Conservation (phyloP, 2,329 filamentous ascomycete species). For the Pseudogymnoascus pannorum region DNA sequence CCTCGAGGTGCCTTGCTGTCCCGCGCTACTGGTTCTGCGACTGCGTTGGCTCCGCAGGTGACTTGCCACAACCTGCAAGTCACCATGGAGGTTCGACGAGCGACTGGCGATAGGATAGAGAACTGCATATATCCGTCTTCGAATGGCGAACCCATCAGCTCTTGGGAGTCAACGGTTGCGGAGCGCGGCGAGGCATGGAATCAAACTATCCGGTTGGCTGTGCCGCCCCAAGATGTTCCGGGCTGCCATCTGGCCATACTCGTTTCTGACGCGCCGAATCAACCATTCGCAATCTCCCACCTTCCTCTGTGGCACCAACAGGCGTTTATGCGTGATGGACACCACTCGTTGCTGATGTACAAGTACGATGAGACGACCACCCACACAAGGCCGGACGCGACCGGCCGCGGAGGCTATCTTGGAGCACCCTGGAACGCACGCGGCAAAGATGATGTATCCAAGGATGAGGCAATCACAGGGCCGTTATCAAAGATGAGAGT, state of each 20-base stretch:
- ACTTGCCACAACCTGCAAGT: conserved; percentile 74
- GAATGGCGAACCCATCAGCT: conserved; percentile 69
- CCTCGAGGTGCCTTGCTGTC: conserved; percentile 66
- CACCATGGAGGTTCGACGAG: conserved; percentile 77
- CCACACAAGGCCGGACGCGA: conserved; percentile 49
- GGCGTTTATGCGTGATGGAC: conserved; percentile 81
- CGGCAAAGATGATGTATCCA: conserved; percentile 57
- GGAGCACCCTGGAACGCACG: conserved; percentile 71
- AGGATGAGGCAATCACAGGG: conserved; percentile 67
- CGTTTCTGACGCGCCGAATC: conserved; percentile 75
- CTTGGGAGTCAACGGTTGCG: conserved; percentile 78
- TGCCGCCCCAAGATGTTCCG: conserved; percentile 72
- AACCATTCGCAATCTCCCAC: conserved; percentile 86
- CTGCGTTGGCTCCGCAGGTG: conserved; percentile 54
- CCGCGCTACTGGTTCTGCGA: conserved; percentile 64
- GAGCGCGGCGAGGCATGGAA: conserved; percentile 80
- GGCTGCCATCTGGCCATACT: conserved; percentile 84
- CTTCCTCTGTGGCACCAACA: conserved; percentile 90
- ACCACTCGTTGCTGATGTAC: conserved; percentile 76
- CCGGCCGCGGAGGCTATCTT: conserved; percentile 80
- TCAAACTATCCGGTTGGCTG: conserved; percentile 74
- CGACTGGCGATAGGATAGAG: conserved; percentile 73
- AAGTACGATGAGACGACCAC: conserved; percentile 88
- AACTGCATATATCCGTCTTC: conserved; percentile 82
- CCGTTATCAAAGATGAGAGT: conserved; percentile 72